A percentile compares a stretch with the other conserved stretches of the same genome.
These are phyloP conservation scores for Neotropicomus parvogracilis DNA, from an alignment of 1,284 basidiomycete genomes.

Conservation along the genomic window DNA sequence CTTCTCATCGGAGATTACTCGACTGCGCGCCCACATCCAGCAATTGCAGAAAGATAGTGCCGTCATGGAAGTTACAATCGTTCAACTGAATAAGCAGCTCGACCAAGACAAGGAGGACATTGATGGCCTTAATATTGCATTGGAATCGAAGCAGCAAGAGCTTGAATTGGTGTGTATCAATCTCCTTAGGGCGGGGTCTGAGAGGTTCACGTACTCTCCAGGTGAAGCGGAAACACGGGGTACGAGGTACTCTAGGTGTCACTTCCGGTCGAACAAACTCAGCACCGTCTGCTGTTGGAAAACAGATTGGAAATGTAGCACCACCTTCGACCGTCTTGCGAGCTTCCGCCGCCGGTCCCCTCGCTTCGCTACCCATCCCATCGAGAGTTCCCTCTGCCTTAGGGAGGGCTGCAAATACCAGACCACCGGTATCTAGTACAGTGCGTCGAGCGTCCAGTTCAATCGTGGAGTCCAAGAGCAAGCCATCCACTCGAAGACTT, in stretches of 20 bases:
- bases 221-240: conserved; percentile 70
- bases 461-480: conserved; percentile 18
- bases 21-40: conserved; percentile 62
- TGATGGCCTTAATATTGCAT: conserved; percentile 75
- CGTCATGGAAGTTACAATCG: conserved; percentile 75
- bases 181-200: neutral
- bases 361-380: conserved; percentile 37
- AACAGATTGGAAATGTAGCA: conserved; percentile 39
- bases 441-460: conserved; percentile 26
- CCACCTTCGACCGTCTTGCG: conserved; percentile 44
- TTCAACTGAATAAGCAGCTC: conserved; percentile 67
- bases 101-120: conserved; percentile 73
- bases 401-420: conserved; percentile 21
- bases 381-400: conserved; percentile 35
- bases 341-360: conserved; percentile 29
- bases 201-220: conserved; percentile 29
- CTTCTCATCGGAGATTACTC: conserved; percentile 61
- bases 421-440: conserved; percentile 8
- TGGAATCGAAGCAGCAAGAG: conserved; percentile 89
- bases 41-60: conserved; percentile 77
- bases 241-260: conserved; percentile 57
- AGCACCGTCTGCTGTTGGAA: conserved; percentile 24
- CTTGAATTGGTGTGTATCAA: conserved; percentile 68
- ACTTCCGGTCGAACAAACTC: conserved; percentile 53
- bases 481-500: conserved; percentile 15